Evolutionary conservation across 305 asterid genomes (phyloP).

Genomic region (Solanum hybrid): DNA sequence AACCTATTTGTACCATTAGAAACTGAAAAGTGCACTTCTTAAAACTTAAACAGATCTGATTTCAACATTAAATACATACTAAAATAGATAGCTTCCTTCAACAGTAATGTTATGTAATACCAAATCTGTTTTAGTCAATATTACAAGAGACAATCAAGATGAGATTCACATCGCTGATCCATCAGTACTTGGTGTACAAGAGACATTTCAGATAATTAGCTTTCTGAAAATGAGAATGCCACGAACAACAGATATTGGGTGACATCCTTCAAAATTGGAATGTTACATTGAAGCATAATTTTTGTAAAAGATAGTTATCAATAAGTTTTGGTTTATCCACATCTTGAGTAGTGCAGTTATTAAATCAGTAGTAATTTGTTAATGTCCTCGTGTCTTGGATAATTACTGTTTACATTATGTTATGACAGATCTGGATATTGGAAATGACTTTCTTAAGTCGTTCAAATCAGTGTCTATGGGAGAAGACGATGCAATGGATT

Average conservation of each 20-base stretch:
- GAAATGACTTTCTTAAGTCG: conserved; percentile 56
- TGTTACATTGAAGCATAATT: neutral
- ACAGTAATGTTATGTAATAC: neutral
- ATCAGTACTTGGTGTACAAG: neutral
- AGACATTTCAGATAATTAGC: neutral
- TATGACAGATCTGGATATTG: conserved; percentile 65
- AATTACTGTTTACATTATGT: conserved; percentile 12
- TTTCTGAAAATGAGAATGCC: neutral
- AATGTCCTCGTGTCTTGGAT: neutral
- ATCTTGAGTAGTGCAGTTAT: neutral
- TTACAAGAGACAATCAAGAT: neutral
- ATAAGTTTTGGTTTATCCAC: neutral
- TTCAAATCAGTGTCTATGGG: conserved; percentile 62
- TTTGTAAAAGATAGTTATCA: neutral
- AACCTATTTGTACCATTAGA: neutral
- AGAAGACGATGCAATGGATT: conserved; percentile 52
- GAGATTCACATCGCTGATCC: neutral
- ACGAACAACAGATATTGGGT: neutral
- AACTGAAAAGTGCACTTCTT: neutral
- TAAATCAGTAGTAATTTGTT: neutral
- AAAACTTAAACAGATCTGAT: neutral
- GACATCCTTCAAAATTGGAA: neutral
- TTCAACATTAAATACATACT: neutral
- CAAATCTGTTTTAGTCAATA: neutral
- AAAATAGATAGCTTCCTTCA: neutral